Conservation (phyloP, 2,329 filamentous ascomycete species). For the Aspergillus aculeatus region DNA sequence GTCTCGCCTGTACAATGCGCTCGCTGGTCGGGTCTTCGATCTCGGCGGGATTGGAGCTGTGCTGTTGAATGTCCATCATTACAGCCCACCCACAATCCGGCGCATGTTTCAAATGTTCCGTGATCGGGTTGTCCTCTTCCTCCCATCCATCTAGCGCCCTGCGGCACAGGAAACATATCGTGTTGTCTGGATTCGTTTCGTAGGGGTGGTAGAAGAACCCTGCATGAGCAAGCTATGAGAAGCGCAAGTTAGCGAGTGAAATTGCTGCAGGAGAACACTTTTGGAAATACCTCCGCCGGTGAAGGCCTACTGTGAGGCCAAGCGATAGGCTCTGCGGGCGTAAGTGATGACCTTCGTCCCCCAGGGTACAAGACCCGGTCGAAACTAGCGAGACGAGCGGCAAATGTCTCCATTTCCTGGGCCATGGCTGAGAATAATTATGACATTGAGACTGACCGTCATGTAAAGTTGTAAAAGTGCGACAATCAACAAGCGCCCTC, state of each 20-base stretch:
- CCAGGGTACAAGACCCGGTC: constrained; percentile 58
- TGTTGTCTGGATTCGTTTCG: constrained; percentile 76
- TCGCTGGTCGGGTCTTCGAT: constrained; percentile 72
- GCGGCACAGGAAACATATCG: constrained; percentile 81
- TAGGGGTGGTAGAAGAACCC: constrained; percentile 88
- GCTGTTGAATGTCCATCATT: constrained; percentile 58
- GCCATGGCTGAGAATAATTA: constrained; percentile 20
- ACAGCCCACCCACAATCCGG: constrained; percentile 85
- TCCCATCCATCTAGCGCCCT: constrained; percentile 92
- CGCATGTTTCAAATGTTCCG: constrained; percentile 82
- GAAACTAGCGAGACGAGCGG: constrained; percentile 80
- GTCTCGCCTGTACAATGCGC: constrained; percentile 72
- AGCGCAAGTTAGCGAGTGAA: neutral
- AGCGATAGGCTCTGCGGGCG: constrained; percentile 55
- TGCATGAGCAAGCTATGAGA: constrained; percentile 73
- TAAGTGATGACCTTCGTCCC: constrained; percentile 69
- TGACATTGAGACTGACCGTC: constrained; percentile 12
- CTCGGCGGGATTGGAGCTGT: constrained; percentile 44
- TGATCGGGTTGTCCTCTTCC: constrained; percentile 74
- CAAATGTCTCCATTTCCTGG: constrained; percentile 60
- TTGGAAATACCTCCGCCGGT: constrained; percentile 57
- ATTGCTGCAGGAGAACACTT: constrained; percentile 11
- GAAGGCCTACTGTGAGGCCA: constrained; percentile 78
- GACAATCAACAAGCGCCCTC: neutral
- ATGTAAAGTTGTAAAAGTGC: neutral